A percentile compares a stretch with the other conserved stretches of the same genome.
Conservation (phyloP, 495 filamentous ascomycete genomes). For the Beverwykella pulmonaria region DNA sequence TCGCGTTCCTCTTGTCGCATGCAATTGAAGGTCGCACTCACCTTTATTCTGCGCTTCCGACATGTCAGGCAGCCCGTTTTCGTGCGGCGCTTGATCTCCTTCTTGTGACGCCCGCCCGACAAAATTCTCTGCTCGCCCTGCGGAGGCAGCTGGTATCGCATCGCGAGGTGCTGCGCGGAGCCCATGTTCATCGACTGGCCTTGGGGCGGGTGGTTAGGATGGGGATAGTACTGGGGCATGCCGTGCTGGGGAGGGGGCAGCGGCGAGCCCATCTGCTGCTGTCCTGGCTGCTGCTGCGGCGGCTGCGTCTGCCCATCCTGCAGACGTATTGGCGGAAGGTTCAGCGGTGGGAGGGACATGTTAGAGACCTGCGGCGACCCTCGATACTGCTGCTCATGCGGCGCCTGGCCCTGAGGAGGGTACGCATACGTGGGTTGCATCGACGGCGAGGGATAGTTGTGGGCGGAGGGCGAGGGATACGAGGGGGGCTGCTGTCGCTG, state of each 20-base stretch:
- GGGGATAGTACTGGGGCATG: constrained; percentile 43
- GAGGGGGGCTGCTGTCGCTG: constrained; percentile 47
- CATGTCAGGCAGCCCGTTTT: constrained; percentile 98
- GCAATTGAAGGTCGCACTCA: constrained; percentile 54
- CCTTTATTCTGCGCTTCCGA: constrained; percentile 97
- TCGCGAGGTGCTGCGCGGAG: constrained; percentile 49
- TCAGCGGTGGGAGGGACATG: constrained; percentile 55
- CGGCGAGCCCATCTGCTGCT: constrained; percentile 46
- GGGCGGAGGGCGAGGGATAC: constrained; percentile 55
- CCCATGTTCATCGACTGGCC: constrained; percentile 47
- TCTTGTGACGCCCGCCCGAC: constrained; percentile 85
- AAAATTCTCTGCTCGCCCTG: constrained; percentile 63
- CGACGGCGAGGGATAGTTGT: constrained; percentile 59
- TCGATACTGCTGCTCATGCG: constrained; percentile 52
- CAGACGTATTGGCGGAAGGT: constrained; percentile 66
- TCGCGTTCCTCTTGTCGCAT: constrained; percentile 17
- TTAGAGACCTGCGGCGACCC: constrained; percentile 55
- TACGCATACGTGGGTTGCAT: constrained; percentile 60
- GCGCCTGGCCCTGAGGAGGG: constrained; percentile 54
- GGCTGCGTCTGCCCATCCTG: constrained; percentile 48
- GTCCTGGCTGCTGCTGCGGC: constrained; percentile 35
- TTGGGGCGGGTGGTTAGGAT: constrained; percentile 44
- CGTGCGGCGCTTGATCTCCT: constrained; percentile 97
- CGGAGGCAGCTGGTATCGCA: constrained; percentile 64
- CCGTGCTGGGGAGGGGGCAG: constrained; percentile 46